Conservation (phyloP, 768 basidiomycete genomes). For the Calvatia gigantea region DNA sequence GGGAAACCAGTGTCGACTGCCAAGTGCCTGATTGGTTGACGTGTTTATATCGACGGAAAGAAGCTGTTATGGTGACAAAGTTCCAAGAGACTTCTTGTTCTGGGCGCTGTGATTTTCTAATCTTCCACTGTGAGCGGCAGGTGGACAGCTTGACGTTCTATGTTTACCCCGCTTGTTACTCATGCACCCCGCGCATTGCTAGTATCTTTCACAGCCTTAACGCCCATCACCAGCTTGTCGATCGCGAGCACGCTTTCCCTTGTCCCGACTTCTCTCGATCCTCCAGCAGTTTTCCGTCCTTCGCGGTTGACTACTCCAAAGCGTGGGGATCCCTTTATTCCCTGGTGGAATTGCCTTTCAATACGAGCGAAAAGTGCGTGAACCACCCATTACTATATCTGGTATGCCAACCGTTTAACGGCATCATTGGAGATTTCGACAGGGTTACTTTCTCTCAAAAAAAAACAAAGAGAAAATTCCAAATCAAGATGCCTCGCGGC, state of each 20-base stretch:
- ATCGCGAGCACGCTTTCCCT: not conserved
- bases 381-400: not conserved
- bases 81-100: not conserved
- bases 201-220: not conserved
- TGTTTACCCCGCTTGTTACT: not conserved
- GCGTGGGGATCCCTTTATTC: too few species aligned
- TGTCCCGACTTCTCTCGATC: not conserved
- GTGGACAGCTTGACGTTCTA: not conserved
- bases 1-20: not conserved
- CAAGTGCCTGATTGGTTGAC: not conserved
- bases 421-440: not conserved
- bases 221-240: not conserved
- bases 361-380: too few species aligned
- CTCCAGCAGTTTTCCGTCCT: too few species aligned
- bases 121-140: constrained; percentile 5
- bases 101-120: constrained; percentile 9
- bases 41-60: not conserved
- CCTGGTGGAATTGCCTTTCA: too few species aligned
- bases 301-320: too few species aligned
- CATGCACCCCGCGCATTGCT: not conserved
- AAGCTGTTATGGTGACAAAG: not conserved
- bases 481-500: not conserved
- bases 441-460: not conserved
- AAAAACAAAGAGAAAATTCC: too few species aligned
- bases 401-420: not conserved